These are phyloP conservation scores for Arthrobotrys sinensis DNA, from an alignment of 2,329 filamentous ascomycete genomes.

Conservation along the genomic window DNA sequence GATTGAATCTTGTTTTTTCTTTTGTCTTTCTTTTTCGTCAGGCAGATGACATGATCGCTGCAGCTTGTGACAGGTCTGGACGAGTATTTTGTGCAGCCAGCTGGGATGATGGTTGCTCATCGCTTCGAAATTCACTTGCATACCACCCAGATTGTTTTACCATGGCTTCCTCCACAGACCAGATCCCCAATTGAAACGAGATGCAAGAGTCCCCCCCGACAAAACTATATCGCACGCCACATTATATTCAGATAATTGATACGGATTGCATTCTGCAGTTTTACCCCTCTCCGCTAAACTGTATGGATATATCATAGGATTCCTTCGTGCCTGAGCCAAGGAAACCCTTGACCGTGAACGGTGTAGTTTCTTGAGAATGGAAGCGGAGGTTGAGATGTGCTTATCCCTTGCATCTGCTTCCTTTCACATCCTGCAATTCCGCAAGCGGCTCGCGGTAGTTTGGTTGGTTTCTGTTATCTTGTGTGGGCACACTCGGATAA, in stretches of 20 bases:
- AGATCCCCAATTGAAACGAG: conserved; percentile 37
- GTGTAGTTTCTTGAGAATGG: conserved; percentile 8
- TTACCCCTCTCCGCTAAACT: conserved; percentile 28
- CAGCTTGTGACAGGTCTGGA: conserved; percentile 45
- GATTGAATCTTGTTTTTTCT: conserved; percentile 12
- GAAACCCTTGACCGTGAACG: conserved; percentile 38
- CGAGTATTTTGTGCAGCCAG: conserved; percentile 38
- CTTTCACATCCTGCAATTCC: conserved; percentile 31
- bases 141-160: conserved; percentile 36
- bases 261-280: conserved; percentile 3
- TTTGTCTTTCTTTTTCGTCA: conserved; percentile 34
- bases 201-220: conserved; percentile 9
- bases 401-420: conserved; percentile 28
- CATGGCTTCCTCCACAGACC: conserved; percentile 33
- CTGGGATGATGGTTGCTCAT: conserved; percentile 27
- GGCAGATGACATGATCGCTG: conserved; percentile 59
- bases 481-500: conserved; percentile 32
- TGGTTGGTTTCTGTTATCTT: conserved; percentile 9
- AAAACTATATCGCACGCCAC: conserved; percentile 21
- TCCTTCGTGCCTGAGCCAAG: conserved; percentile 37
- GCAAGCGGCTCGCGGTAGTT: conserved; percentile 30
- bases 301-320: conserved; percentile 42
- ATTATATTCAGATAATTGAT: conserved; percentile 32
- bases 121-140: conserved; percentile 26
- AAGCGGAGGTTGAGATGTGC: conserved; percentile 11